Evolutionary conservation across 345 rosid genomes (phyloP), one percentile per base, ranked within the genome.

Genomic region (Populus davidiana): DNA sequence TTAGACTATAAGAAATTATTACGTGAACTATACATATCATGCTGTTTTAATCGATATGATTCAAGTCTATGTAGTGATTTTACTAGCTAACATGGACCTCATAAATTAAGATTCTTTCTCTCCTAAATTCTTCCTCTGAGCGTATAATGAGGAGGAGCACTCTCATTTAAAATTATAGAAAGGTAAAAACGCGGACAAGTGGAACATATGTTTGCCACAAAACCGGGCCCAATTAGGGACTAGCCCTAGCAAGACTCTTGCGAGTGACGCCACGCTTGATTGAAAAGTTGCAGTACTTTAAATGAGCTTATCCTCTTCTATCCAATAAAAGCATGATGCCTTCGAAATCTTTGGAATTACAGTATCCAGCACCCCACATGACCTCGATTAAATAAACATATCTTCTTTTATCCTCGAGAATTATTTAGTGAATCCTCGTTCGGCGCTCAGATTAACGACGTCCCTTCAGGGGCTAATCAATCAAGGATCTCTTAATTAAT

Each of bases 231-330:
- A 25, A 63, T 56, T 9, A 43, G 35, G 41, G 29, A 23, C 38
- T 2, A 27, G 54, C 54, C 52, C 69, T 38, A 1, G 69, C 44
- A 39, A 61, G 49, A 29, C 29, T 27, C 49, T 66, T 1, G 17
- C 4, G 50, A 44, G 17, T 12, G 14, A 33, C 47, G 23, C 23
- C 64, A 35, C 71, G 10, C 14, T n/a, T 63, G 11, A 43, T 16
- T 74, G 44, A 41, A 44, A 72, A 72, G 69, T 14, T 18, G 13
- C 18, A 44, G 52, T 20, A 10, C 62, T 76, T 54, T 31, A 29
- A 5, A 27, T 21, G 23, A 25, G 71, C 71, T 78, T 70, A 78
- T 78, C 80, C 75, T 23, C 50, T 29, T 52, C 62, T 47, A 62
- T 78, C 75, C 70, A 20, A 31, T n/a, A 6, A 29, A 14, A 29